phyloP scores from a whole-genome alignment of 208 protist genomes.

The Leishmania tropica region DNA sequence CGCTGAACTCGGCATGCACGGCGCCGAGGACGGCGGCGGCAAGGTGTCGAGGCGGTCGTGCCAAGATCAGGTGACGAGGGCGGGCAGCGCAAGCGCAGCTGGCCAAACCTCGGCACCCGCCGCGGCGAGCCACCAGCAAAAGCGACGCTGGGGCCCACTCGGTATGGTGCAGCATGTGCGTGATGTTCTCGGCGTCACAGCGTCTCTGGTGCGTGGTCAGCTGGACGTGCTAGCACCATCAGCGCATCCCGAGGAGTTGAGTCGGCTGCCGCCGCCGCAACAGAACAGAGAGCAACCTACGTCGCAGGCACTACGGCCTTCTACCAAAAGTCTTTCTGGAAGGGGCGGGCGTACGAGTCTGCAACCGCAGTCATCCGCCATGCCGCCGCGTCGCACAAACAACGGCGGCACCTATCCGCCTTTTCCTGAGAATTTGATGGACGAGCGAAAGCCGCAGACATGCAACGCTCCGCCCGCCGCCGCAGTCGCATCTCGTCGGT shows the following conservation, averaged over 20 bases:
- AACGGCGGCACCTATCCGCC: background rate
- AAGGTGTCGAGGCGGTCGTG: background rate
- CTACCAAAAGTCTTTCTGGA: background rate
- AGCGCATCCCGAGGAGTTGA: background rate
- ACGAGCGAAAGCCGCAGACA: background rate
- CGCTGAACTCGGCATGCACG: background rate
- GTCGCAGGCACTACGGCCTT: background rate
- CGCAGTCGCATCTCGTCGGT: background rate
- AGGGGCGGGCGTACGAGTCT: background rate
- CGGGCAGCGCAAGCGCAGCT: background rate
- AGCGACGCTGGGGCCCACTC: conserved; percentile 28
- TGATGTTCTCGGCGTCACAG: conserved; percentile 67
- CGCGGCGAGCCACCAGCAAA: background rate
- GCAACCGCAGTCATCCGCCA: background rate
- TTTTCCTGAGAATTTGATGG: background rate
- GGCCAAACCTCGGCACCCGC: background rate
- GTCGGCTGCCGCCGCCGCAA: conserved; percentile 9
- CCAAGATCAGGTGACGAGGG: background rate
- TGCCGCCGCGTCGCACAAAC: background rate
- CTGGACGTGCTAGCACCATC: conserved; percentile 46
- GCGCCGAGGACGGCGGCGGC: background rate
- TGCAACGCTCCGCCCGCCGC: background rate
- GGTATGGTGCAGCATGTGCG: conserved; percentile 53
- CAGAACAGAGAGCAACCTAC: background rate
- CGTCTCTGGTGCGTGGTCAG: conserved; percentile 57